Base-by-base conservation (phyloP, 139 green algal genomes). In the Coelastrella sp. region DNA sequence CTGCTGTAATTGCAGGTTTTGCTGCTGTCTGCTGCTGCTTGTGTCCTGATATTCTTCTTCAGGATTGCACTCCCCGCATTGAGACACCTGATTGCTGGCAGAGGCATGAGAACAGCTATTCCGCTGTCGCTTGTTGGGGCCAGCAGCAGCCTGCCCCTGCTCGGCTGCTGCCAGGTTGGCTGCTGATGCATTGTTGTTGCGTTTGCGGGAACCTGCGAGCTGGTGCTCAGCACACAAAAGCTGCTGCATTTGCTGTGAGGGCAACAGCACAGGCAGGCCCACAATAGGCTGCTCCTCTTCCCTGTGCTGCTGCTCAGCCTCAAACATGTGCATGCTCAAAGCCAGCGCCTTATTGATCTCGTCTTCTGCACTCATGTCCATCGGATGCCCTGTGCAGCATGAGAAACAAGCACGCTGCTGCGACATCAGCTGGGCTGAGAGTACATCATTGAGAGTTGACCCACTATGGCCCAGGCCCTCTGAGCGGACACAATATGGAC, bases 21-120 rank as follows among this genome's bases (percentile, higher is more conserved):
- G 49, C 58, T 73, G 59, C n/a, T 70, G 56, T 84, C 65, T 80
- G 66, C 84, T 82, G 84, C 84, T 89, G 85, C 85, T 65, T 56
- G 10, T 78, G 60, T 70, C 68, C 74, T 80, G 74, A 57, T 76
- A 17, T 35, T 22, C 78, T 65, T 56, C 25, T 17, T 10, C 19
- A 24, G 78, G 27, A 63, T 57, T 57, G 49, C n/a, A 65, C 19
- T 58, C 58, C 22, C 80, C 58, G 56, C 35, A 60, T 8, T 82
- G 24, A 35, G 27, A 82, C 15, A 25, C 19, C 8, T 25, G 17
- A 19, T 27, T 76, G 68, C 17, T 76, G 17, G 68, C 68, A 27
- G 49, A 60, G 11, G 24, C n/a, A n/a, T 7, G 68, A 27, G 68
- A 76, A 25, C 15, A 10, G 68, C 19, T 76, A 8, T 19, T 82